Conservation (phyloP, 441 rosid genomes). For the Populus trichocarpa region DNA sequence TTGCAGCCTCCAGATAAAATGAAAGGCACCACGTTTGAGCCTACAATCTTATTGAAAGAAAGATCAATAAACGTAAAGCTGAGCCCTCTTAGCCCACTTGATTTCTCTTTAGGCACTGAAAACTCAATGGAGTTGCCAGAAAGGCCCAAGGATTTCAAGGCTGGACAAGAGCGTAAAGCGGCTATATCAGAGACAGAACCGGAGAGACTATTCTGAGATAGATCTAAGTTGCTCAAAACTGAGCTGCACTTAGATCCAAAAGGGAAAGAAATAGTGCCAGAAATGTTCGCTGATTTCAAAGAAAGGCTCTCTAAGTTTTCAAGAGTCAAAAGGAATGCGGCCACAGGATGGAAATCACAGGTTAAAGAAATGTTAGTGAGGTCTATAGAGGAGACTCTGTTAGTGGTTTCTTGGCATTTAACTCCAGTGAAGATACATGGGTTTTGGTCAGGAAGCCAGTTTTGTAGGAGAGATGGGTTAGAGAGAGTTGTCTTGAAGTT, state of each 20-base stretch:
- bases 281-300: slow-evolving; percentile 42
- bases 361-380: slow-evolving; percentile 38
- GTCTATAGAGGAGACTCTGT: slow-evolving; percentile 56
- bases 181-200: slow-evolving; percentile 52
- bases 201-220: slow-evolving; percentile 56
- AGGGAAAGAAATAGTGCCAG: slow-evolving; percentile 57
- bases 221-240: slow-evolving; percentile 59
- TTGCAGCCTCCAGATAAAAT: slow-evolving; percentile 55
- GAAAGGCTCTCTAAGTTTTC: slow-evolving; percentile 49
- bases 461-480: slow-evolving; percentile 41
- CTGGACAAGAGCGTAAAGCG: slow-evolving; percentile 44
- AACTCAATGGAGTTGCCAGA: slow-evolving; percentile 54
- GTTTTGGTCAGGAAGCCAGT: slow-evolving; percentile 55
- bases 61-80: slow-evolving; percentile 66
- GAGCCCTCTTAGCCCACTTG: slow-evolving; percentile 44
- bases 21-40: slow-evolving; percentile 51
- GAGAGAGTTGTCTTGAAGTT: slow-evolving; percentile 54
- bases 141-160: slow-evolving; percentile 50
- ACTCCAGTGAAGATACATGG: slow-evolving; percentile 69
- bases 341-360: slow-evolving; percentile 52
- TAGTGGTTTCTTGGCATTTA: slow-evolving; percentile 40
- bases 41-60: slow-evolving; percentile 56
- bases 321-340: slow-evolving; percentile 50
- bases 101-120: slow-evolving; percentile 31
- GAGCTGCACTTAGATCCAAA: slow-evolving; percentile 62